Conservation (phyloP, 23 red algal genomes). For the Gracilaria caudata region DNA sequence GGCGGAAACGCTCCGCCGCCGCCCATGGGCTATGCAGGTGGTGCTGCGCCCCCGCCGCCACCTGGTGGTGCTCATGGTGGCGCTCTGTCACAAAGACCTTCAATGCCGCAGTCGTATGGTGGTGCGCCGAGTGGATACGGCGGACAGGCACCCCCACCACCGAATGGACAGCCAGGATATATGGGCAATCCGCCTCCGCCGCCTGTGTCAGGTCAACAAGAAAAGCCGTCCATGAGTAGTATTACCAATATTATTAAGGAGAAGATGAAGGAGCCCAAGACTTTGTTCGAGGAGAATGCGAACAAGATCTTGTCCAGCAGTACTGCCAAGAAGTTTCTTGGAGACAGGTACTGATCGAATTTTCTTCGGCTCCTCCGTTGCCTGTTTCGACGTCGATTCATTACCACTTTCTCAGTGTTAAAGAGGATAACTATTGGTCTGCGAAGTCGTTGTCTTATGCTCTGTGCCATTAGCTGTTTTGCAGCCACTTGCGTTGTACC, state of each 20-base stretch:
- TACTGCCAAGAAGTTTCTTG: conserved; percentile 18
- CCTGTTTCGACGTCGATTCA: not conserved
- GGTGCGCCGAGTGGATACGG: not conserved
- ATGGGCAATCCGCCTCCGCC: conserved; percentile 24
- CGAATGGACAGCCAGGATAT: conserved; percentile 13
- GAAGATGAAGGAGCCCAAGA: conserved; percentile 12
- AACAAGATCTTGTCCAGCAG: conserved; percentile 21
- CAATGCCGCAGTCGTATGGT: not conserved
- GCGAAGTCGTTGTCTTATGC: not conserved
- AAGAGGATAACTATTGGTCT: not conserved
- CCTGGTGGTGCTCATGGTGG: not conserved
- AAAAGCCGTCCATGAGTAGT: not conserved
- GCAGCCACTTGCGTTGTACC: not conserved
- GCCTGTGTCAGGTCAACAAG: conserved; percentile 19
- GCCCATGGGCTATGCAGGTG: not conserved
- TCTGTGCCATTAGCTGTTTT: not conserved
- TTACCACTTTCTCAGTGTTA: not conserved
- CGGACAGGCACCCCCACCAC: not conserved
- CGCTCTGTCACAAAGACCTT: not conserved
- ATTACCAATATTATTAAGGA: not conserved
- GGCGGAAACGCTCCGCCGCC: not conserved
- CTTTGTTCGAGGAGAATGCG: conserved; percentile 13
- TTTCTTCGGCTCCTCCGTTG: not conserved
- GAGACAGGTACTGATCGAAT: conserved; percentile 1
- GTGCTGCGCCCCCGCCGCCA: not conserved